Evolutionary conservation across 768 basidiomycete species (phyloP), one percentile per base, ranked within the genome.

Genomic region (Pleurotus tuoliensis): DNA sequence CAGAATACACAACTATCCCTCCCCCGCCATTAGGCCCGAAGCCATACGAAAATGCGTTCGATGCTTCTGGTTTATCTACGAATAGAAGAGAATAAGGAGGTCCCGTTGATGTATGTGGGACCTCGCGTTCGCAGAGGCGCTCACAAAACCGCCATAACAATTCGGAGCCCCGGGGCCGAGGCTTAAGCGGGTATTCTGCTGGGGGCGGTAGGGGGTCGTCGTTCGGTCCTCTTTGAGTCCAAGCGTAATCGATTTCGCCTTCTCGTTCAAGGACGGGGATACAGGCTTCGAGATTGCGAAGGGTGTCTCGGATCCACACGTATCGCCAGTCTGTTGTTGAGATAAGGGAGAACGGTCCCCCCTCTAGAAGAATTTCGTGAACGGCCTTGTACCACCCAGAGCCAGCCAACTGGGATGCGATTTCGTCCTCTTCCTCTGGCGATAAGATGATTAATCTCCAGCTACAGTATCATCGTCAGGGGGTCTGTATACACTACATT

Each of bases 41-140:
- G 1, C 96, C 96, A 66, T 95, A 98, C 1, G 90, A 92, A 69
- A 99, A 97, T 1, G 97, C 96, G 65, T 98, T 99, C 7, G 83
- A 80, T 2, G 84, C 77, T 58, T 91, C 87, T 0, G 92, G 87
- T 58, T 87, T 85, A 50, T 98, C 92, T 46, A 96, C 83, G n/a
- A 99, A 69, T 44, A 99, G 78, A 5, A 99, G 73, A 34, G 92
- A 90, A 67, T 95, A 98, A 0, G 94, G 94, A 25, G 93, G 91
- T 0, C 92, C 93, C 8, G 89, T 74, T 45, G 87, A 80, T 18
- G 76, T 68, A 59, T 87, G 86, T 3, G 70, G 68, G 5, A 69
- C 62, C 45, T 67, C 73, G 13, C 76, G 72, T 40, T 82, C 75
- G 47, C 76, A 79, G 57, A 83, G 67, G 18, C 70, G 73, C 30